Percentiles rank a stretch among this genome's conserved stretches.
Evolutionary conservation across 2,329 filamentous ascomycete species (phyloP).

Genomic region (Cercospora citrullina): DNA sequence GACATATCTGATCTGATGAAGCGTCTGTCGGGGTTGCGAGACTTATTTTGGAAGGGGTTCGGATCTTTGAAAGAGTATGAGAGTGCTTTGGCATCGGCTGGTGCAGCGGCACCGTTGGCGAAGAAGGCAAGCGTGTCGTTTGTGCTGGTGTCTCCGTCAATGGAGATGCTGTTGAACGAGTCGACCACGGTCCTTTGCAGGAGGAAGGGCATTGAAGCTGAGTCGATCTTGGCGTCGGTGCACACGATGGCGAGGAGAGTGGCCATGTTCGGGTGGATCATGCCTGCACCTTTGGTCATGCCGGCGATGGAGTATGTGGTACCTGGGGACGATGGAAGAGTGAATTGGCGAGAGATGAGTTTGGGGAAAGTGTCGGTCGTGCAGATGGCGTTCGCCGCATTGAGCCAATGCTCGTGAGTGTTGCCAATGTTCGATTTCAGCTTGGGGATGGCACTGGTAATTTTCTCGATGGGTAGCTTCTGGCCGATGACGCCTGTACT

Average conservation of each 20-base stretch:
- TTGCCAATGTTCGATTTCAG: slow-evolving; percentile 70
- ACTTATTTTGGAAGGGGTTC: not conserved
- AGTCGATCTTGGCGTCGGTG: slow-evolving; percentile 81
- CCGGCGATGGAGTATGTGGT: slow-evolving; percentile 82
- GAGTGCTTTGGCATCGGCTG: slow-evolving; percentile 20
- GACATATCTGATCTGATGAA: not conserved
- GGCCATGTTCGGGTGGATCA: slow-evolving; percentile 99
- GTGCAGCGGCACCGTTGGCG: slow-evolving; percentile 82
- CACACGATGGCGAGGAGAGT: slow-evolving; percentile 89
- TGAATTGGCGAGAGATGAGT: slow-evolving; percentile 81
- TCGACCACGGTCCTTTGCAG: slow-evolving; percentile 74
- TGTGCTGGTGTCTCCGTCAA: slow-evolving; percentile 95
- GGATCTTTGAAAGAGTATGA: not conserved
- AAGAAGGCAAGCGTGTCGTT: slow-evolving; percentile 94
- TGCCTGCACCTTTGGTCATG: slow-evolving; percentile 96
- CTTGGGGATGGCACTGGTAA: slow-evolving; percentile 75
- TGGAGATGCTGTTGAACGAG: slow-evolving; percentile 95
- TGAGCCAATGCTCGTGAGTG: slow-evolving; percentile 82
- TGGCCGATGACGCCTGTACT: slow-evolving; percentile 98
- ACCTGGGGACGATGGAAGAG: slow-evolving; percentile 73
- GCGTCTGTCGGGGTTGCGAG: not conserved
- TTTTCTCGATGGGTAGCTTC: slow-evolving; percentile 87
- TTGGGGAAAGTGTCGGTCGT: slow-evolving; percentile 99
- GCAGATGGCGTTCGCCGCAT: slow-evolving; percentile 86
- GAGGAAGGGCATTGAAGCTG: slow-evolving; percentile 64